phyloP scores from a whole-genome alignment of 1,139 yeast genomes.

The Taphrina flavorubra region DNA sequence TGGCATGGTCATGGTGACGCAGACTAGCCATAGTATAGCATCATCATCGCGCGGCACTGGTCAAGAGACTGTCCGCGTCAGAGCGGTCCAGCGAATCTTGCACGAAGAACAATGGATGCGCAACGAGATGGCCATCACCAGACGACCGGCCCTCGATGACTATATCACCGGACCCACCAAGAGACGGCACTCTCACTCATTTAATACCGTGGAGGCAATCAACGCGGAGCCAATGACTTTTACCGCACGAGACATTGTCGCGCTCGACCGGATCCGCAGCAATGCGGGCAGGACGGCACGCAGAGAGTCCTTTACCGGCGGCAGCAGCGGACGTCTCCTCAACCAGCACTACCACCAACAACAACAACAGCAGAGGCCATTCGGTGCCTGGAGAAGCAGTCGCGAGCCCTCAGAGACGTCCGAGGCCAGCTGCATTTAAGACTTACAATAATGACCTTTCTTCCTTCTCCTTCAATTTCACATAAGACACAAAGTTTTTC shows the following conservation, averaged over 20 bases:
- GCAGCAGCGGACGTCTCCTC: too few species aligned
- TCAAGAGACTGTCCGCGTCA: not conserved
- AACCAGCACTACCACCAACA: too few species aligned
- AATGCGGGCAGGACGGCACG: not conserved
- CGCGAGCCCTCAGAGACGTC: not conserved
- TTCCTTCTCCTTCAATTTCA: too few species aligned
- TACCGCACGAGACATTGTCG: conserved; percentile 21
- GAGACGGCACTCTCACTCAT: too few species aligned
- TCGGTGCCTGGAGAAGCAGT: not conserved
- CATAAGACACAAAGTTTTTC: too few species aligned
- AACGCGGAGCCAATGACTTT: not conserved
- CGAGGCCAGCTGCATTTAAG: not conserved
- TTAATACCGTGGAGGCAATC: too few species aligned
- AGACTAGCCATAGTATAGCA: too few species aligned
- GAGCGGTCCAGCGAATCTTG: not conserved
- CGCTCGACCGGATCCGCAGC: conserved; percentile 6
- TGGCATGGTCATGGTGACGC: too few species aligned
- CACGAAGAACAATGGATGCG: not conserved
- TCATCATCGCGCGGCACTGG: too few species aligned
- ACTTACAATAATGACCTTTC: too few species aligned
- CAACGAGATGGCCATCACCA: not conserved
- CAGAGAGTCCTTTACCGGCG: conserved; percentile 4
- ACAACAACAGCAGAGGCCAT: not conserved
- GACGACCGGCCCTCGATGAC: too few species aligned
- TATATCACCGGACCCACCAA: too few species aligned